Conservation (phyloP, 345 rosid species). For the Moricandia arvensis region DNA sequence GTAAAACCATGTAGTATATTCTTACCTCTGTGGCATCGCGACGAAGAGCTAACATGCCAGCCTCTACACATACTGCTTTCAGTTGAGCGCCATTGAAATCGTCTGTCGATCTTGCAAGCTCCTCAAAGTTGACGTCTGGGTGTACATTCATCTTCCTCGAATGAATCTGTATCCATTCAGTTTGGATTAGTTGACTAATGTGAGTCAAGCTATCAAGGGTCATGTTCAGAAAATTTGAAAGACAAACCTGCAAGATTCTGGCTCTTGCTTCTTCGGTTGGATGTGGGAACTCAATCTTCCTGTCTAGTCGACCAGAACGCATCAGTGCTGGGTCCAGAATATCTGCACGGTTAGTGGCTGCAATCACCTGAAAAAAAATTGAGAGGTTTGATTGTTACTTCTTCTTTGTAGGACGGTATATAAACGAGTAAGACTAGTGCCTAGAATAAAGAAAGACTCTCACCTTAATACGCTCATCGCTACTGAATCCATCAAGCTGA, state of each 20-base stretch:
- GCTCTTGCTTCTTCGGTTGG: slow-evolving; percentile 99
- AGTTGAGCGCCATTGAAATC: slow-evolving; percentile 98
- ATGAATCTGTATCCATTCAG: slow-evolving; percentile 60
- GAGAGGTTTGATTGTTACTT: not conserved
- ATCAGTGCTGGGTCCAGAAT: slow-evolving; percentile 98
- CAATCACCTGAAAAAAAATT: slow-evolving; percentile 75
- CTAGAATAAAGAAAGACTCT: slow-evolving; percentile 15
- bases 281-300: slow-evolving; percentile 98
- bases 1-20: not conserved
- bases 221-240: not conserved
- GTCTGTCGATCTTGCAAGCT: slow-evolving; percentile 96
- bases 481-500: slow-evolving; percentile 98
- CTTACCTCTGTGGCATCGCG: slow-evolving; percentile 97
- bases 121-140: slow-evolving; percentile 96
- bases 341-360: slow-evolving; percentile 99
- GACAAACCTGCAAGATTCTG: slow-evolving; percentile 78
- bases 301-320: slow-evolving; percentile 98
- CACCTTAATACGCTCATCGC: slow-evolving; percentile 97
- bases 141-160: slow-evolving; percentile 99
- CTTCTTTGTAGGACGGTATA: not conserved
- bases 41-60: slow-evolving; percentile 98
- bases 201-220: not conserved
- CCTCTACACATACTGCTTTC: slow-evolving; percentile 98
- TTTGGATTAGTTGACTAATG: not conserved
- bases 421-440: not conserved